These are phyloP conservation scores for Fusarium sp. DNA, from an alignment of 2,329 filamentous ascomycete species.

Conservation along the genomic window DNA sequence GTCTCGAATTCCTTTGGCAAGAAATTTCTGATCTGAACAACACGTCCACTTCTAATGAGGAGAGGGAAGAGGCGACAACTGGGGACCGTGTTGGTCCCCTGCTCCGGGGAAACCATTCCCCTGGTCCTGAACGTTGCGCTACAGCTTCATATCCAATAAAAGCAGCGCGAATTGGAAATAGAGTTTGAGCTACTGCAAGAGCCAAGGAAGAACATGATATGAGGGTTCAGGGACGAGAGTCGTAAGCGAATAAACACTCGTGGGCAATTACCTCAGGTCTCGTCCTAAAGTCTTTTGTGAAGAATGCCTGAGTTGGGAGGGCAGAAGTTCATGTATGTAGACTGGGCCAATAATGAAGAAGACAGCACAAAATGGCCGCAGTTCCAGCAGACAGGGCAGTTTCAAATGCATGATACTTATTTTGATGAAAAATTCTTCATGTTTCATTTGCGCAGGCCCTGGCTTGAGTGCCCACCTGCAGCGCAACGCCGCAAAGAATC, in stretches of 20 bases:
- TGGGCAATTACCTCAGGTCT: neutral
- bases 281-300: fast-evolving
- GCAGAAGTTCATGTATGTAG: fast-evolving
- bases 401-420: neutral
- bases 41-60: neutral
- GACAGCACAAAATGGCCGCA: fast-evolving
- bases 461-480: neutral
- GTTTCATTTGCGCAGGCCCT: neutral
- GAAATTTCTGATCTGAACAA: neutral
- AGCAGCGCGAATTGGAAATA: neutral
- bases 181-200: neutral
- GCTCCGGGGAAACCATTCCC: neutral
- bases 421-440: neutral
- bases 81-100: neutral
- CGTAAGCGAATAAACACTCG: neutral
- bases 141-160: neutral
- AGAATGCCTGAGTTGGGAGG: fast-evolving
- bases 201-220: neutral
- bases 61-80: neutral
- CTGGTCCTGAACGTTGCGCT: neutral
- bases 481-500: neutral
- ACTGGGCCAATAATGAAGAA: fast-evolving
- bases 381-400: fast-evolving
- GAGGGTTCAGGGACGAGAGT: neutral
- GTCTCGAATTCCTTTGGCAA: no score